phyloP scores from a whole-genome alignment of 164 flowering plant species.

The Nymphaea colorata region DNA sequence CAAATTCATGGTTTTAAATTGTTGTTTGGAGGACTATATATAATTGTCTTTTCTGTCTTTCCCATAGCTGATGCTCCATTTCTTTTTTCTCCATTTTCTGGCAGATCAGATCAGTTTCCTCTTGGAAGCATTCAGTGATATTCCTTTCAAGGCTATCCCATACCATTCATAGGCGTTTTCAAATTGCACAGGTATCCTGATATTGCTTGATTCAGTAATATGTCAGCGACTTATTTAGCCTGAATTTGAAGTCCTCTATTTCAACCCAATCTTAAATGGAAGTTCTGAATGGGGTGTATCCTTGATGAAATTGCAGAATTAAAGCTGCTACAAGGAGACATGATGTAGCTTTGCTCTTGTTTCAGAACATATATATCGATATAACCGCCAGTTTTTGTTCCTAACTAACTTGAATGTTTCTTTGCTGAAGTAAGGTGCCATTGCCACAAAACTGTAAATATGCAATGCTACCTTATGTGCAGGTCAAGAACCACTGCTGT shows the following conservation, averaged over 20 bases:
- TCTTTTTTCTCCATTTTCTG: background rate
- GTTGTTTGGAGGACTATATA: too few relatives aligned
- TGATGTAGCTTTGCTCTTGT: too few relatives aligned
- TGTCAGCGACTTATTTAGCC: slow-evolving; percentile 86
- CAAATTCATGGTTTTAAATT: too few relatives aligned
- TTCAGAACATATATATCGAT: too few relatives aligned
- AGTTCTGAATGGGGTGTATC: slow-evolving; percentile 99
- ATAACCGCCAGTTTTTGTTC: too few relatives aligned
- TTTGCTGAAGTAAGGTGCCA: too few relatives aligned
- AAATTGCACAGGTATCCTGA: slow-evolving; percentile 54
- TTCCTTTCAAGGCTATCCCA: background rate
- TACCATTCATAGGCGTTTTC: background rate
- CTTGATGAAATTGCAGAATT: slow-evolving; percentile 16
- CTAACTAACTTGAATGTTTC: too few relatives aligned
- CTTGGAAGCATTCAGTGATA: slow-evolving; percentile 34
- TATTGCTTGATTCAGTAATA: slow-evolving; percentile 65
- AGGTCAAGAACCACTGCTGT: too few relatives aligned
- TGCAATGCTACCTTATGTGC: too few relatives aligned
- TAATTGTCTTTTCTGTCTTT: too few relatives aligned
- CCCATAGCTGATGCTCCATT: too few relatives aligned
- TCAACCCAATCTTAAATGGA: slow-evolving; percentile 81
- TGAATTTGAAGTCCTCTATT: slow-evolving; percentile 93
- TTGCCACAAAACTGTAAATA: too few relatives aligned
- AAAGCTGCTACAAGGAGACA: background rate
- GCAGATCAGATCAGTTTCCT: slow-evolving; percentile 71